Conservation (phyloP, 495 filamentous ascomycete species). For the Astrothelium macrocarpum region DNA sequence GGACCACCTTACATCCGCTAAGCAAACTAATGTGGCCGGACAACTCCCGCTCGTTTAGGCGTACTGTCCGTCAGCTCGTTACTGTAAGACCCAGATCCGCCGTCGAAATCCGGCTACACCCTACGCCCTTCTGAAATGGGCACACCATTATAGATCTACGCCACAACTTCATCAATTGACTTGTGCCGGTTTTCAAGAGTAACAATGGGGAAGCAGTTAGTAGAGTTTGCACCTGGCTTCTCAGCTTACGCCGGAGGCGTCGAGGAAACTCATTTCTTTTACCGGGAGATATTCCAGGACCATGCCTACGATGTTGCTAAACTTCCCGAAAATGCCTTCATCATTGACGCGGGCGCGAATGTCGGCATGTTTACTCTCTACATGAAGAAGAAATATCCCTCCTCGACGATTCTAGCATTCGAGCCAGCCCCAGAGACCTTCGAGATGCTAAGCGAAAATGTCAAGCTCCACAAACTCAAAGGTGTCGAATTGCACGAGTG, state of each 20-base stretch:
- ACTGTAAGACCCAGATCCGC: constrained; percentile 4
- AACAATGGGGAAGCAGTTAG: constrained; percentile 12
- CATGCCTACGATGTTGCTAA: constrained; percentile 14
- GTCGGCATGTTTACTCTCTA: constrained; percentile 25
- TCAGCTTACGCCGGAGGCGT: constrained; percentile 12
- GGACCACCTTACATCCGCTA: constrained; percentile 1
- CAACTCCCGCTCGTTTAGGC: background rate
- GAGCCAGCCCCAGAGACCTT: constrained; percentile 25
- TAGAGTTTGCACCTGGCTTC: constrained; percentile 12
- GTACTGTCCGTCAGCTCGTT: constrained; percentile 1
- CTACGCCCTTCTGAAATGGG: constrained; percentile 4
- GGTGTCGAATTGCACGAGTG: constrained; percentile 13
- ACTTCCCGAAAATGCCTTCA: constrained; percentile 17
- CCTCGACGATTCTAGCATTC: constrained; percentile 22
- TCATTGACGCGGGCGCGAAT: constrained; percentile 26
- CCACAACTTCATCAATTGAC: constrained; percentile 6
- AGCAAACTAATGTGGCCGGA: constrained; percentile 5
- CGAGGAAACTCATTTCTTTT: constrained; percentile 18
- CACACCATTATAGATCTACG: background rate
- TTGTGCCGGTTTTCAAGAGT: constrained; percentile 8
- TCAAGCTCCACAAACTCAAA: constrained; percentile 17
- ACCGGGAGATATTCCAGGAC: constrained; percentile 22
- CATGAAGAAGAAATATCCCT: constrained; percentile 25
- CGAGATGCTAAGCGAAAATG: constrained; percentile 18
- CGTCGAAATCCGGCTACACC: background rate